These are phyloP conservation scores for Amniculicola lignicola DNA, from an alignment of 495 filamentous ascomycete species.

Conservation along the genomic window DNA sequence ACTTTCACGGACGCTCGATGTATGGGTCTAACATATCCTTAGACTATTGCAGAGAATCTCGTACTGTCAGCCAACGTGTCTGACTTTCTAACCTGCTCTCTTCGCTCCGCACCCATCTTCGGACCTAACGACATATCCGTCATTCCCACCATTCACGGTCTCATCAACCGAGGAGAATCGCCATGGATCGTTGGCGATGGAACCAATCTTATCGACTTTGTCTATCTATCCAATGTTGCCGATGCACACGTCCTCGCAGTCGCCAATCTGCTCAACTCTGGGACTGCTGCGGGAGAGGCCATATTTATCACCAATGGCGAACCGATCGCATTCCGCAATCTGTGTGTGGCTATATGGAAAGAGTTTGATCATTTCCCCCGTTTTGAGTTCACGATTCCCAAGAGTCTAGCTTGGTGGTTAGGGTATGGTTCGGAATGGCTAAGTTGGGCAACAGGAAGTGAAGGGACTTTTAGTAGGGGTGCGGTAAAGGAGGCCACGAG, in stretches of 20 bases:
- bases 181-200: slow-evolving; percentile 57
- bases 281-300: slow-evolving; percentile 57
- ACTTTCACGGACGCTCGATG: background rate
- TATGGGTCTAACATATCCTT: background rate
- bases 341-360: slow-evolving; percentile 58
- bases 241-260: slow-evolving; percentile 62
- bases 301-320: slow-evolving; percentile 66
- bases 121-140: slow-evolving; percentile 56
- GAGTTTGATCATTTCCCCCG: slow-evolving; percentile 57
- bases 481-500: slow-evolving; percentile 56
- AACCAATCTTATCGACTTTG: slow-evolving; percentile 60
- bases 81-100: slow-evolving; percentile 51
- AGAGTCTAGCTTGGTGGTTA: slow-evolving; percentile 48
- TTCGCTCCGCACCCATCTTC: slow-evolving; percentile 57
- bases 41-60: slow-evolving; percentile 49
- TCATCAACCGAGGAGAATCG: slow-evolving; percentile 55
- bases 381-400: slow-evolving; percentile 53
- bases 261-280: slow-evolving; percentile 54
- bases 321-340: slow-evolving; percentile 58
- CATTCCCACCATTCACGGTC: slow-evolving; percentile 53
- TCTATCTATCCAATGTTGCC: slow-evolving; percentile 59
- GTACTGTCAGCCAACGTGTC: slow-evolving; percentile 51
- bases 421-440: slow-evolving; percentile 51
- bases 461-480: slow-evolving; percentile 54
- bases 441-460: slow-evolving; percentile 51